Evolutionary conservation across 495 filamentous ascomycete species (phyloP), one percentile per base, ranked within the genome.

Genomic region (Saxophila tyrrhenica): DNA sequence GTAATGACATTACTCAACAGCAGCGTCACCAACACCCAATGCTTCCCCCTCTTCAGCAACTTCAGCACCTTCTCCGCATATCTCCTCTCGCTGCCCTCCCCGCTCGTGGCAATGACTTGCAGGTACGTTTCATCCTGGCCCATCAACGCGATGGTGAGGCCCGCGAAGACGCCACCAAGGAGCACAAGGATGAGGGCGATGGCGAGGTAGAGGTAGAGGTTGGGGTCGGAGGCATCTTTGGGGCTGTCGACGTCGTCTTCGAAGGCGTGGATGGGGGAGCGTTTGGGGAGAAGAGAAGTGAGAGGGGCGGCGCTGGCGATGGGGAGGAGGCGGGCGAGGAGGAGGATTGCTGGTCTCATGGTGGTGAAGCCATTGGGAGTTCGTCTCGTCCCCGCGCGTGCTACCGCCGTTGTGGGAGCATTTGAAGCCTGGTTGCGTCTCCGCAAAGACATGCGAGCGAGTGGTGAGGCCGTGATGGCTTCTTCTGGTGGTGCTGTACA

Each of bases 11-110:
- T 98, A 61, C 88, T 86, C 48, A 98, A 72, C 2, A 98, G 78
- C 25, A 98, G 73, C 13, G 92, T 98, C 29, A 98, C 92, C 51
- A 98, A 73, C n/a, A 98, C 92, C 92, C 92, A 98, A 69, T 98
- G 92, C 63, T 98, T 98, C 41, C 92, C 94, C 45, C 78, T 81
- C 54, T 91, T 82, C 44, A 98, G 68, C 16, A 98, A 73, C 23
- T 79, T 78, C 56, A 89, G 78, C 0, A 98, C 92, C 56, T 79
- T 83, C 23, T 74, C 77, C 1, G 92, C 94, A 65, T 96, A 84
- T 62, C 83, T 86, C 59, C 81, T 79, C 65, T 98, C 89, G 21
- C 69, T 73, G 56, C 69, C 84, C 67, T 95, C 89, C 41, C 88
- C 84, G n/a, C 88, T 89, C 41, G 79, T 80, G 54, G 83, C 76